Conservation (phyloP, 2,329 filamentous ascomycete species). For the Zymoseptoria crescenta region DNA sequence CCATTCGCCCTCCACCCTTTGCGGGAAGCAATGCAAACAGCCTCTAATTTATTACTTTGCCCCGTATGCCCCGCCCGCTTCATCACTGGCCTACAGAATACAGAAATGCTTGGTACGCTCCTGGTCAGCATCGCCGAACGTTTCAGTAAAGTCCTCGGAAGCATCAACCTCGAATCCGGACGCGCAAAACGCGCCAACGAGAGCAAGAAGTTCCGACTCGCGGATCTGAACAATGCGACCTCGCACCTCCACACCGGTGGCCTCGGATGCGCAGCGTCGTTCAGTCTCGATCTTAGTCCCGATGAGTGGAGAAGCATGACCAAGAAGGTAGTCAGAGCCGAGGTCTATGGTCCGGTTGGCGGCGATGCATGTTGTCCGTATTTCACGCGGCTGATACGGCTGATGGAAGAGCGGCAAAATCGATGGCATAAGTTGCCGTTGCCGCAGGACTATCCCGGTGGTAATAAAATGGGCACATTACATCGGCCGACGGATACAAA, state of each 20-base stretch:
- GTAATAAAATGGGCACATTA: conserved; percentile 8
- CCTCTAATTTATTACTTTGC: conserved; percentile 35
- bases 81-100: conserved; percentile 40
- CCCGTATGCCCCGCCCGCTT: conserved; percentile 35
- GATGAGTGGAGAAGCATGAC: conserved; percentile 38
- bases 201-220: conserved; percentile 38
- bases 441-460: conserved; percentile 18
- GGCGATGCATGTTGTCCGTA: conserved; percentile 24
- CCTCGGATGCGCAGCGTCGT: conserved; percentile 37
- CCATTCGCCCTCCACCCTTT: conserved; percentile 37
- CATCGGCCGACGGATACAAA: neutral
- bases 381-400: conserved; percentile 31
- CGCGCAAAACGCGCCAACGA: conserved; percentile 25
- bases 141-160: conserved; percentile 34
- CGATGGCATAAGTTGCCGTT: conserved; percentile 32
- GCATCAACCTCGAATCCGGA: conserved; percentile 35
- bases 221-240: conserved; percentile 33
- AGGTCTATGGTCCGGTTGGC: conserved; percentile 33
- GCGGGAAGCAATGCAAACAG: conserved; percentile 35
- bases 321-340: conserved; percentile 39
- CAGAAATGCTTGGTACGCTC: conserved; percentile 35
- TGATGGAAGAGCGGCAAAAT: conserved; percentile 36
- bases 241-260: conserved; percentile 38
- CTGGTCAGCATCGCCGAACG: conserved; percentile 36
- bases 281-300: conserved; percentile 37